A percentile compares a stretch with the other conserved stretches of the same genome.
Evolutionary conservation across 257 asterid species (phyloP).

Genomic region (Przewalskia tangutica): DNA sequence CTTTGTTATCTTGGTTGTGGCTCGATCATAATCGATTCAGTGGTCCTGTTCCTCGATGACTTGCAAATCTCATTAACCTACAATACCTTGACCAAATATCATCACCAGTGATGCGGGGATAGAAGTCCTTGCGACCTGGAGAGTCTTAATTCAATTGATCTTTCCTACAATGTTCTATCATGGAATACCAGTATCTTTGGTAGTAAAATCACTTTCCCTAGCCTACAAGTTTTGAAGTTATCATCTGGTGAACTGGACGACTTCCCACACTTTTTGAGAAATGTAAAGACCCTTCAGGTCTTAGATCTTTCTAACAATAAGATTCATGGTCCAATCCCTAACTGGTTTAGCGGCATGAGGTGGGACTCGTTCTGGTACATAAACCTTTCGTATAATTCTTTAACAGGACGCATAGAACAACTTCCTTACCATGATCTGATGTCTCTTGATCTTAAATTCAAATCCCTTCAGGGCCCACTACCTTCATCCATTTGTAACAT

Average conservation of each 20-base stretch:
- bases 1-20: neutral
- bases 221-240: neutral
- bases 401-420: neutral
- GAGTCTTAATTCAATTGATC: neutral
- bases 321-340: neutral
- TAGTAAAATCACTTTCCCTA: neutral
- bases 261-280: neutral
- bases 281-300: neutral
- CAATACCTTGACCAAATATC: neutral
- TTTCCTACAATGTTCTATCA: neutral
- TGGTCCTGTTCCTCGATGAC: neutral
- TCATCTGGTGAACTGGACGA: neutral
- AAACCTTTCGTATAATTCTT: conserved; percentile 7
- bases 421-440: neutral
- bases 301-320: neutral
- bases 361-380: neutral
- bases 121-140: neutral
- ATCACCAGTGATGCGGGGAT: neutral
- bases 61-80: neutral
- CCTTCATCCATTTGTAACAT: neutral
- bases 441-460: conserved; percentile 2
- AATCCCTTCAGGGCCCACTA: neutral
- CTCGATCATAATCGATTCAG: neutral
- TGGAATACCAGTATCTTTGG: neutral
- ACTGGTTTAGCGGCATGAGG: neutral